Base-by-base conservation (phyloP, 2,329 filamentous ascomycete genomes). In the Hypocreales sp. region DNA sequence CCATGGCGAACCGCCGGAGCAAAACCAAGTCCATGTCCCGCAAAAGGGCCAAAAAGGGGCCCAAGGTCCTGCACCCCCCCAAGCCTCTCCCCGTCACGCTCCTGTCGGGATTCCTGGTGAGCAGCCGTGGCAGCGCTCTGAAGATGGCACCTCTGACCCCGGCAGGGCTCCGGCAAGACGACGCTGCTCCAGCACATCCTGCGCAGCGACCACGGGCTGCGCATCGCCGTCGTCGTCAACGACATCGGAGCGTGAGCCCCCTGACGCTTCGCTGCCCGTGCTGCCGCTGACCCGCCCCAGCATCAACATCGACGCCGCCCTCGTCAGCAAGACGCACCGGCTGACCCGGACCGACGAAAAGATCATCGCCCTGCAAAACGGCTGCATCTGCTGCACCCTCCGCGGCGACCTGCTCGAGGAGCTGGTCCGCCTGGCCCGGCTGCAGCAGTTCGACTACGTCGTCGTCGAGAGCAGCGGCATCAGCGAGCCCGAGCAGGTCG, bases 381-480 rank as follows among this genome's bases (percentile, higher is more conserved):
- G 77, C 8, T 82, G 78, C 37, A 83, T 83, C 40, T 83, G 77
- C 55, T 83, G 78, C 39, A 82, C 76, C 0, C 57, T 82, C 0
- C 69, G 78, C 4, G 75, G 76, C 1, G 77, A 82, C 30, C 50
- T 82, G 2, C 60, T 83, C 1, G 68, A 77, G 32, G 77, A 82
- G 43, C 61, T 82, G 0, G 74, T 75, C 1, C 62, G 62, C 1
- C 56, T 82, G 2, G 45, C 74, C 0, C 65, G 73, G 40, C 58
- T 70, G 1, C 61, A 69, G 12, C 55, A 64, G 26, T 74, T 81
- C 20, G 73, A 82, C 44, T 81, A 82, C 44, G 67, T 81, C 15
- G 56, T 80, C 21, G 76, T 79, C 22, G 76, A 81, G 46, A 79
- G 72, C 41, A 76, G 66, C 3, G 73, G 77, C 0, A 78, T 81